Evolutionary conservation across 805 yeast species (phyloP), one percentile per base, ranked within the genome.

Genomic region (Pichia insulana): DNA sequence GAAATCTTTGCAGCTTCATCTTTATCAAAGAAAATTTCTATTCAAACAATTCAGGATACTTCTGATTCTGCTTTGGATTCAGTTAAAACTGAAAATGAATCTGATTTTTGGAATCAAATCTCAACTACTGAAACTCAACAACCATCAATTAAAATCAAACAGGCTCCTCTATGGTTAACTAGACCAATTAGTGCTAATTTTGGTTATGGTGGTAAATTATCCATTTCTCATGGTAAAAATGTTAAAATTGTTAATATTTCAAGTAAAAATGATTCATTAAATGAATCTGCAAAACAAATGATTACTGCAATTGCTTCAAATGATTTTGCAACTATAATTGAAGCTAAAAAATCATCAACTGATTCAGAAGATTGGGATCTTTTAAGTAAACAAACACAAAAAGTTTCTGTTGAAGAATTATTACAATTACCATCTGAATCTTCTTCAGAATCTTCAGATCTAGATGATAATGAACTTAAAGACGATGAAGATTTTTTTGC

Each of bases 121-220:
- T 77, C 88, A 2, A 68, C 76, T 18, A 71, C 81, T 16, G 84
- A 80, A 37, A 73, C 81, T 26, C 81, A 73, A 54, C 85, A 81
- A 51, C 92, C 96, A 10, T 75, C 76, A 30, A 80, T 81, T 52
- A 73, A 73, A 33, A 69, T 76, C 26, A 69, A 73, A 48, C 95
- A 88, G 64, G 92, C 97, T 17, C 98, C 99, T 39, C 62, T 69
- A 45, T 92, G 98, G 98, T 73, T 86, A 47, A 75, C 76, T 48
- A 71, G 82, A 50, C 87, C 87, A 11, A 70, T 75, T 5, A 70
- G 81, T 38, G 96, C 82, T 12, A 67, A 78, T 2, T 92, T 94
- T 71, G 97, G 95, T 0, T 90, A 88, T 65, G 98, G 98, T 47
- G 95, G 96, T 41, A 87, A 86, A 64, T 60, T 92, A 33, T 89